Conservation (phyloP, 805 yeast species). For the Helenozyma baotianmanensis region DNA sequence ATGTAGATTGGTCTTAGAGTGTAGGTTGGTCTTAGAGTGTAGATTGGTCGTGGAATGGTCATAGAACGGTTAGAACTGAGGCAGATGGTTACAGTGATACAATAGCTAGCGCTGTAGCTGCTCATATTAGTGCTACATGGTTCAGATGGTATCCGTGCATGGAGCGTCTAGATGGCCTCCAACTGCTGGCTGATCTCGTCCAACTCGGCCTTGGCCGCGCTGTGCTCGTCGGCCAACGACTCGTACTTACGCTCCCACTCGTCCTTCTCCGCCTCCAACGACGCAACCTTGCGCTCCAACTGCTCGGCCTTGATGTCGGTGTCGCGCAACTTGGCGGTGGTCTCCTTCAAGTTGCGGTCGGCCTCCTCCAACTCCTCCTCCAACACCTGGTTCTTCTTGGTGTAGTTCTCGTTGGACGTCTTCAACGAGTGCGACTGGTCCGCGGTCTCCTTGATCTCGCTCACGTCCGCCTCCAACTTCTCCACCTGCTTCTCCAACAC, state of each 20-base stretch:
- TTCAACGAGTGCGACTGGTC: constrained; percentile 88
- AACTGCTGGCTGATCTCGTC: constrained; percentile 96
- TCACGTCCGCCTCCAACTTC: constrained; percentile 67
- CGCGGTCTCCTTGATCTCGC: constrained; percentile 77
- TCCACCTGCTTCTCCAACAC: constrained; percentile 81
- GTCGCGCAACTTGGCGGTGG: constrained; percentile 90
- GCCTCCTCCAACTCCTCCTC: constrained; percentile 90
- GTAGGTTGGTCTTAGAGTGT: too few species aligned
- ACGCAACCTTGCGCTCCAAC: constrained; percentile 87
- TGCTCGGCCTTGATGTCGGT: constrained; percentile 95
- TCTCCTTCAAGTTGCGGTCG: constrained; percentile 85
- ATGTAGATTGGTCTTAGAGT: too few species aligned
- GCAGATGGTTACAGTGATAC: too few species aligned
- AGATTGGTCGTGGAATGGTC: too few species aligned
- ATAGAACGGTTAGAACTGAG: too few species aligned
- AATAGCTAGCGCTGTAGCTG: too few species aligned
- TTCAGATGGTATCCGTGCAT: too few species aligned
- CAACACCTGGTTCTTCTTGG: constrained; percentile 82
- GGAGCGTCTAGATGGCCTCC: constrained; percentile 66
- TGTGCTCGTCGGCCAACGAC: constrained; percentile 77
- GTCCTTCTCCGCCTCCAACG: constrained; percentile 88
- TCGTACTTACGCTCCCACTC: constrained; percentile 83
- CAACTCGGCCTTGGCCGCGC: constrained; percentile 84
- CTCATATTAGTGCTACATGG: too few species aligned
- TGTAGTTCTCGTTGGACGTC: constrained; percentile 83